Conservation (phyloP, 768 basidiomycete genomes). For the Leccinellum luteum region DNA sequence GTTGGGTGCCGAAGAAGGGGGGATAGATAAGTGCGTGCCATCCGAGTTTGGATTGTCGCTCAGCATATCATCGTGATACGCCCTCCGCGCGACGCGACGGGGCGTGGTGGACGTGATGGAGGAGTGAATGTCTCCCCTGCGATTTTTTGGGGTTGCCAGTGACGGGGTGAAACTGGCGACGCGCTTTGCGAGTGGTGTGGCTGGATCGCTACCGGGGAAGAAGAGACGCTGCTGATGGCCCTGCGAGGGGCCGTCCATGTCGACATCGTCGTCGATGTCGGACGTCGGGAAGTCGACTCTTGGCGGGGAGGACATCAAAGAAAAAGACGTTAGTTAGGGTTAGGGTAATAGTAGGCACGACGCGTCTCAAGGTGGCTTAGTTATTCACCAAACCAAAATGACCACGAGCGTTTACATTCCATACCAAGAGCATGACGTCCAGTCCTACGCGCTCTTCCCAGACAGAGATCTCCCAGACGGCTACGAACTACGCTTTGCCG, state of each 20-base stretch:
- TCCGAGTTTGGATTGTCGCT: slow-evolving; percentile 53
- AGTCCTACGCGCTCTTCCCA: slow-evolving; percentile 27
- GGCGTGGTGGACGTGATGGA: slow-evolving; percentile 35
- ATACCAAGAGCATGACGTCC: slow-evolving; percentile 14
- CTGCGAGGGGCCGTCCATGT: slow-evolving; percentile 43
- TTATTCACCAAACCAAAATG: slow-evolving; percentile 15
- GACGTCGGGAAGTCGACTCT: slow-evolving; percentile 64
- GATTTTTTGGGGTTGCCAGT: slow-evolving; percentile 45
- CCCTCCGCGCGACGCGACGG: slow-evolving; percentile 17
- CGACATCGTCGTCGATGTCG: slow-evolving; percentile 51
- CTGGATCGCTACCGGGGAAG: slow-evolving; percentile 35
- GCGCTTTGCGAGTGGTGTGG: slow-evolving; percentile 46
- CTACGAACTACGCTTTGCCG: slow-evolving; percentile 43
- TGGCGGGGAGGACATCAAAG: slow-evolving; percentile 62
- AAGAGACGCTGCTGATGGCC: slow-evolving; percentile 23
- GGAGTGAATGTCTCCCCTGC: slow-evolving; percentile 27
- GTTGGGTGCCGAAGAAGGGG: slow-evolving; percentile 51
- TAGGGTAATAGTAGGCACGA: neutral
- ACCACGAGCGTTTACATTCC: slow-evolving; percentile 31
- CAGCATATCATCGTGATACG: slow-evolving; percentile 21
- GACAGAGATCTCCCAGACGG: slow-evolving; percentile 32
- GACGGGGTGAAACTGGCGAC: slow-evolving; percentile 23
- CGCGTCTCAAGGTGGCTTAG: neutral
- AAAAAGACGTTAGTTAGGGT: slow-evolving; percentile 1
- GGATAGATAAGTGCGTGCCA: slow-evolving; percentile 53